These are phyloP conservation scores for Rhododendron simsii DNA, from an alignment of 148 eudicot genomes.

Conservation along the genomic window DNA sequence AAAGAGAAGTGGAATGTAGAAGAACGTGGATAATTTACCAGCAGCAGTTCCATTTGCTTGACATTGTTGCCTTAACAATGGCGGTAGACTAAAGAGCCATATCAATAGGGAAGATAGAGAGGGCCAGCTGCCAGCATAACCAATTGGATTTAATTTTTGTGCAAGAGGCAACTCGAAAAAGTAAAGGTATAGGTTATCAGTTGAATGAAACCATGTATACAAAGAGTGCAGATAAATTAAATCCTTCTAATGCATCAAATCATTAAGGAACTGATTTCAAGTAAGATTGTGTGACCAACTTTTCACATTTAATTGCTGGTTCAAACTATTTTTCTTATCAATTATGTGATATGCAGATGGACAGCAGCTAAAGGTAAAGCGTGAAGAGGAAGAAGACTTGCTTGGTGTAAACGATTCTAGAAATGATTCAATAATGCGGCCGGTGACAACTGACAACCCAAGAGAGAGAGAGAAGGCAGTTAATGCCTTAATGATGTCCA, in stretches of 20 bases:
- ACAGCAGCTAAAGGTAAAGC: neutral
- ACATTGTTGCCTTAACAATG: neutral
- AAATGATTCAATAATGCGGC: neutral
- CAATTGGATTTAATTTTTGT: neutral
- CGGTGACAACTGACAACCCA: neutral
- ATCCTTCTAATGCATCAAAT: neutral
- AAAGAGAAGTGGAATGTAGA: neutral
- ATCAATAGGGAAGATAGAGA: neutral
- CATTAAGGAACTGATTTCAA: neutral
- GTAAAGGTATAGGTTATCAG: neutral
- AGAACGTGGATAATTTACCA: neutral
- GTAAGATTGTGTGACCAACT: neutral
- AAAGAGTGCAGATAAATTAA: neutral
- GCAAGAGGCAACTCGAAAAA: neutral
- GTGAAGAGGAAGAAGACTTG: neutral
- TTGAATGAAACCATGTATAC: neutral
- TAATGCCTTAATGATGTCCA: conserved; percentile 3
- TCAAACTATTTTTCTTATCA: neutral
- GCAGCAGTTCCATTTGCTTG: neutral
- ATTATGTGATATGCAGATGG: neutral
- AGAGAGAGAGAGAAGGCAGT: conserved; percentile 14
- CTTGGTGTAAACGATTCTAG: neutral
- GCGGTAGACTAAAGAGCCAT: neutral
- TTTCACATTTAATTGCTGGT: neutral
- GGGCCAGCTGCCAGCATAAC: too few species aligned